Evolutionary conservation across 768 basidiomycete genomes (phyloP), one percentile per base, ranked within the genome.

Genomic region (Clitopilus hobsonii): DNA sequence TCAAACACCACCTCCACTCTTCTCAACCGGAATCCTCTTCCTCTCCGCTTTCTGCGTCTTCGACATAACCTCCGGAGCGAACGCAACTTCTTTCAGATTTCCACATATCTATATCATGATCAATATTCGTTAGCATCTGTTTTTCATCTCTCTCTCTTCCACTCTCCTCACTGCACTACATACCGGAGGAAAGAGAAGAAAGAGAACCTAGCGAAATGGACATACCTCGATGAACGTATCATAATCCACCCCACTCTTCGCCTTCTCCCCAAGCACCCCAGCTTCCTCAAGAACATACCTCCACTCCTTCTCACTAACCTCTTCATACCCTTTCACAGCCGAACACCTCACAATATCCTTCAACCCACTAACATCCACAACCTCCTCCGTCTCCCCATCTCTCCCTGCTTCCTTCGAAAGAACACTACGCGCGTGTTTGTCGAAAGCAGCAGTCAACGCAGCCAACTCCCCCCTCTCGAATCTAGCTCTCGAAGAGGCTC

Each of bases 221-320:
- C 84, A 13, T 59, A 91, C 91, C 82, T 95, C 92, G 49, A 94
- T 75, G 67, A 95, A 95, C 65, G 91, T 90, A 59, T 95, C 89
- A 62, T 92, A 84, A 58, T 86, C 83, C 48, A 97, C 70, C 24
- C 79, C 78, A n/a, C n/a, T n/a, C n/a, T n/a, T n/a, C n/a, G n/a
- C n/a, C n/a, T n/a, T n/a, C 25, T 70, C 68, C 61, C 77, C 74
- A 20, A 74, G 70, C 67, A 90, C 83, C 3, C 90, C 94, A 57
- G 88, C 85, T 66, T 89, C 85, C 54, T 79, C 78, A 51, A 95
- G 76, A 0, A 92, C 90, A 65, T 91, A 88, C 28, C 84, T 45
- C 41, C 41, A 45, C 22, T 45, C 41, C 41, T 45, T 45, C 41
- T 79, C 38, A 85, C 76, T 57, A 92, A 89, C 59, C 83, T 81